Base-by-base conservation (phyloP, 1,284 basidiomycete species). In the Heterobasidion irregulare region DNA sequence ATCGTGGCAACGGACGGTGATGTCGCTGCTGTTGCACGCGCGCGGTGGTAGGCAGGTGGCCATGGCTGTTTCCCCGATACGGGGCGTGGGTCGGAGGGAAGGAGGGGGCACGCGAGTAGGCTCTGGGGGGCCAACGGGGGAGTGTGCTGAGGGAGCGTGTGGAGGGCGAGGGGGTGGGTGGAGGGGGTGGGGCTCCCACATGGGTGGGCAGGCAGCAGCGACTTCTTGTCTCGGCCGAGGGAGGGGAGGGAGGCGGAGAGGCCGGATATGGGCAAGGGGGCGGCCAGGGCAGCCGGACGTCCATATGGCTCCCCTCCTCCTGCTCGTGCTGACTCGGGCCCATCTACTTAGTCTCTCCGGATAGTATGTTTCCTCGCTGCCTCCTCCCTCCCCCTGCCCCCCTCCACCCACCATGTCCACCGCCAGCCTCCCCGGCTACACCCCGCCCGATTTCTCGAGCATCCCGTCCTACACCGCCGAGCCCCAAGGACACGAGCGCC, bases 401-500 rank as follows among this genome's bases (percentile, higher is more conserved):
- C 48, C 10, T 50, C 9, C n/a, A 12, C 10, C 19, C 19, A 35
- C 54, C 26, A 71, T 73, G 70, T 72, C 70, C 38, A 68, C 68
- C 34, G 61, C 65, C 32, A 69, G 68, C 56, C 64, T 72, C 18
- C 71, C 70, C 9, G 61, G 61, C 55, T 71, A 71, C 54, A 53
- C 57, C n/a, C 53, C 59, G 32, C 60, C 63, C 18, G 44, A 58
- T 38, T 58, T 63, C 55, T 8, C 55, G 18, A 62, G 63, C 56
- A 65, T 62, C 13, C 70, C 61, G 13, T 54, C 67, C 4, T 75
- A 74, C 59, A 64, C 69, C 13, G 65, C 66, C 16, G 78, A 82
- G 60, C 83, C 83, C 0, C 75, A 74, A 34, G 64, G 72, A 19
- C 66, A 76, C 55, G 84, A 87, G 64, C 77, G 75, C 56, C 76